Evolutionary conservation across 176 grass and related monocot species (phyloP).

Genomic region (Oryza coarctata): DNA sequence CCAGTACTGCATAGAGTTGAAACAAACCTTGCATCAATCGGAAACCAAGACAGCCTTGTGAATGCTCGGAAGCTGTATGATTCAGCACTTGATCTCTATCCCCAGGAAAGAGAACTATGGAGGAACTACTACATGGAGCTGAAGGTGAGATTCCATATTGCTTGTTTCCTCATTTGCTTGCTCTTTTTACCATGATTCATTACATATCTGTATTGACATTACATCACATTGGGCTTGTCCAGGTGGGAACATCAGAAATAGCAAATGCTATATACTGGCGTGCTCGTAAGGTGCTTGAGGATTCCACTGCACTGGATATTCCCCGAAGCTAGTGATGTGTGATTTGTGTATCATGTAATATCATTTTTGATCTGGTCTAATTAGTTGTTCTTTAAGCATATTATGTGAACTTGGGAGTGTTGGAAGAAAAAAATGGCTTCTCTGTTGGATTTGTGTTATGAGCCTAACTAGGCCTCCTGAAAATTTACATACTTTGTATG

Average conservation of each 20-base stretch:
- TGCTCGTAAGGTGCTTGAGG: conserved; percentile 53
- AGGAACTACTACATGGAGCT: conserved; percentile 70
- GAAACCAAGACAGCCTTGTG: conserved; percentile 29
- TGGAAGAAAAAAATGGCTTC: background rate
- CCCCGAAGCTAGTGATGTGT: conserved; percentile 9
- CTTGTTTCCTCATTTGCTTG: background rate
- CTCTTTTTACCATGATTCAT: background rate
- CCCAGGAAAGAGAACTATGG: conserved; percentile 55
- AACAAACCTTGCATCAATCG: conserved; percentile 45
- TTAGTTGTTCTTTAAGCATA: background rate
- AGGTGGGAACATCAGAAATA: conserved; percentile 66
- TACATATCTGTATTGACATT: background rate
- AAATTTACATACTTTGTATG: background rate
- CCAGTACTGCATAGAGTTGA: conserved; percentile 62
- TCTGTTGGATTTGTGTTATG: background rate
- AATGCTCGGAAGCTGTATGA: conserved; percentile 56
- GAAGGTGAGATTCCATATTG: conserved; percentile 41
- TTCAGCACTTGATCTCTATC: conserved; percentile 42
- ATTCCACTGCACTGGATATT: conserved; percentile 29
- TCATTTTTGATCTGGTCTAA: conserved; percentile 25
- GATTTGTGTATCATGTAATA: conserved; percentile 7
- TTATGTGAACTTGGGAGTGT: background rate
- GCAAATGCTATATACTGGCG: conserved; percentile 64
- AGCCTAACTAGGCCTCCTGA: background rate
- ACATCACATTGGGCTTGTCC: background rate